Evolutionary conservation across 2,329 filamentous ascomycete species (phyloP).

Genomic region (Zalaria obscura): DNA sequence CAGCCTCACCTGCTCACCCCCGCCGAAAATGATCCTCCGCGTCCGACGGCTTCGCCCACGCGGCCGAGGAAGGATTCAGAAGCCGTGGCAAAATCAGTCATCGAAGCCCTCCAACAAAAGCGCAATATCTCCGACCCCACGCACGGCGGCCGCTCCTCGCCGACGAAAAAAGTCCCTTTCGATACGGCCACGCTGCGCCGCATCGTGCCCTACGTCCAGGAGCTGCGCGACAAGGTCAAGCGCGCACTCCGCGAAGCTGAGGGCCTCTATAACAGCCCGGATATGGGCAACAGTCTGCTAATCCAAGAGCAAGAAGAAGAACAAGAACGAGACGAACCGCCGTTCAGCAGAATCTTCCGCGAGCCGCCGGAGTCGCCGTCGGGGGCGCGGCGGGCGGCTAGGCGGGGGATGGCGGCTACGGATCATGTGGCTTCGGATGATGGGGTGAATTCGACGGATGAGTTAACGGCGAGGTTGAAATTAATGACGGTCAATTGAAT

Average conservation of each 20-base stretch:
- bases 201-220: conserved; percentile 41
- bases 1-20: not conserved
- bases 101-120: conserved; percentile 40
- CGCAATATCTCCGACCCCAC: conserved; percentile 13
- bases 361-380: conserved; percentile 10
- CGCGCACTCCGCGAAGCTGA: conserved; percentile 32
- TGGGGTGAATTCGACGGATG: conserved; percentile 7
- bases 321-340: conserved; percentile 13
- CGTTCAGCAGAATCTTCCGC: conserved; percentile 19
- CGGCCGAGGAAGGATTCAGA: conserved; percentile 42
- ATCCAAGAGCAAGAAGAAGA: conserved; percentile 4
- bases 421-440: conserved; percentile 6
- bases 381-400: conserved; percentile 2
- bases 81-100: conserved; percentile 45
- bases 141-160: conserved; percentile 10
- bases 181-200: conserved; percentile 50
- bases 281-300: conserved; percentile 9
- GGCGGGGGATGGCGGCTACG: conserved; percentile 2
- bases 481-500: conserved; percentile 13
- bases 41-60: conserved; percentile 3
- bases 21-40: not conserved
- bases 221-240: conserved; percentile 33
- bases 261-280: conserved; percentile 31
- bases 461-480: conserved; percentile 10
- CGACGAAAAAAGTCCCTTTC: conserved; percentile 45